A percentile compares a stretch with the other conserved stretches of the same genome.
phyloP scores from a whole-genome alignment of 2,329 filamentous ascomycete genomes.

The Hypoxylon sp. region DNA sequence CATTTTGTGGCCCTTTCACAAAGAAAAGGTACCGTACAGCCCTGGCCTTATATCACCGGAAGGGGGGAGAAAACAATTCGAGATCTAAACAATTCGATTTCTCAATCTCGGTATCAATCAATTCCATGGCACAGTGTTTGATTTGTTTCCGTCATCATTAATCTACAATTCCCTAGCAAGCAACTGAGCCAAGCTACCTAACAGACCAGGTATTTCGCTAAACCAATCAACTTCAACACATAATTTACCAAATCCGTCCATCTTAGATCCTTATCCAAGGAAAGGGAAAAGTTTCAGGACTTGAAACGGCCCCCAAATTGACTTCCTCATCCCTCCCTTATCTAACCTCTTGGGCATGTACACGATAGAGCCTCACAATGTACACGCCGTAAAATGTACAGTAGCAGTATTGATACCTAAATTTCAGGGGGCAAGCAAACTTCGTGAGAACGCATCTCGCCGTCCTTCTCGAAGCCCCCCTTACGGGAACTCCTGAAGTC shows the following conservation, averaged over 20 bases:
- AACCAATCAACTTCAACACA: slow-evolving; percentile 19
- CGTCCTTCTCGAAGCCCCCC: slow-evolving; percentile 34
- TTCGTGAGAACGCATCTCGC: background rate
- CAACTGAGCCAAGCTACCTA: background rate
- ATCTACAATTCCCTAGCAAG: background rate
- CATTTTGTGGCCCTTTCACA: slow-evolving; percentile 2
- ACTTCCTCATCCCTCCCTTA: slow-evolving; percentile 22
- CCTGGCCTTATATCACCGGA: slow-evolving; percentile 9
- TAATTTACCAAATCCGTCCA: slow-evolving; percentile 22
- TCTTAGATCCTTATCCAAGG: slow-evolving; percentile 21
- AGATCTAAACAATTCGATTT: slow-evolving; percentile 29
- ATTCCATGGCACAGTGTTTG: slow-evolving; percentile 7
- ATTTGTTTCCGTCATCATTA: slow-evolving; percentile 14
- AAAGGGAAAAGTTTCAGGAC: slow-evolving; percentile 22
- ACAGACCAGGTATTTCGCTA: slow-evolving; percentile 12
- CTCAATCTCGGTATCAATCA: slow-evolving; percentile 4
- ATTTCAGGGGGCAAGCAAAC: slow-evolving; percentile 8
- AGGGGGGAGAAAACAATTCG: slow-evolving; percentile 12
- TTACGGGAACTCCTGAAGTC: slow-evolving; percentile 15
- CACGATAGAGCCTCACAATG: slow-evolving; percentile 27
- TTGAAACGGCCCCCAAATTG: slow-evolving; percentile 44
- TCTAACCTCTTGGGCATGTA: slow-evolving; percentile 11
- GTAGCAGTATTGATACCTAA: background rate
- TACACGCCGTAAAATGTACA: slow-evolving; percentile 13
- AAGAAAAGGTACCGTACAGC: slow-evolving; percentile 14